A percentile compares a stretch with the other conserved stretches of the same genome.
These are phyloP conservation scores for Ophiostoma sp. DNA, from an alignment of 2,329 filamentous ascomycete species.

Conservation along the genomic window DNA sequence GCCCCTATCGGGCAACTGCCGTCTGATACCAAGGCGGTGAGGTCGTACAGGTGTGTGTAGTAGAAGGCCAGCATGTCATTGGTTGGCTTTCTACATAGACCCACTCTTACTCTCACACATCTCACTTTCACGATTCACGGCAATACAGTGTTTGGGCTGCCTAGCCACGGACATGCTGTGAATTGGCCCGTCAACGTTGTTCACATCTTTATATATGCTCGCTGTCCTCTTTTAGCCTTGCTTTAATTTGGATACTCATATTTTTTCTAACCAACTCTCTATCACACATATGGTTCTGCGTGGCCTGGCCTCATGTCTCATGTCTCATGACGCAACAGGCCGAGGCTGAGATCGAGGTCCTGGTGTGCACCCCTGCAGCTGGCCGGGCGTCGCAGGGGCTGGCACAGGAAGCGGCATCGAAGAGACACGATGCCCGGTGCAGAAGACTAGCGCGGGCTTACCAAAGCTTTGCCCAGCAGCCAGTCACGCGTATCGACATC, in stretches of 20 bases:
- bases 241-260: not conserved
- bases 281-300: not conserved
- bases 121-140: not conserved
- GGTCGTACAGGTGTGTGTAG: not conserved
- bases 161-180: not conserved
- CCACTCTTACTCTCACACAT: not conserved
- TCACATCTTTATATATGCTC: not conserved
- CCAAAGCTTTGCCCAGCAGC: slow-evolving; percentile 40
- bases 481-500: slow-evolving; percentile 26
- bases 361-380: slow-evolving; percentile 52
- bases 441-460: slow-evolving; percentile 48
- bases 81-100: not conserved
- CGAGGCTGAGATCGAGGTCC: slow-evolving; percentile 53
- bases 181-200: slow-evolving; percentile 23
- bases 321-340: slow-evolving; percentile 23
- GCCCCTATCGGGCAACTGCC: not conserved
- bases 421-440: slow-evolving; percentile 41
- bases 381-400: slow-evolving; percentile 35
- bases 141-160: not conserved
- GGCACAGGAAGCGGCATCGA: not conserved
- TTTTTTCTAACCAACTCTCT: not conserved
- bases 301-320: not conserved
- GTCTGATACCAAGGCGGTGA: not conserved
- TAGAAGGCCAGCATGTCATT: not conserved
- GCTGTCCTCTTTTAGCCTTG: not conserved